Evolutionary conservation across 805 yeast species (phyloP).

Genomic region (Yamadazyma philogaea): DNA sequence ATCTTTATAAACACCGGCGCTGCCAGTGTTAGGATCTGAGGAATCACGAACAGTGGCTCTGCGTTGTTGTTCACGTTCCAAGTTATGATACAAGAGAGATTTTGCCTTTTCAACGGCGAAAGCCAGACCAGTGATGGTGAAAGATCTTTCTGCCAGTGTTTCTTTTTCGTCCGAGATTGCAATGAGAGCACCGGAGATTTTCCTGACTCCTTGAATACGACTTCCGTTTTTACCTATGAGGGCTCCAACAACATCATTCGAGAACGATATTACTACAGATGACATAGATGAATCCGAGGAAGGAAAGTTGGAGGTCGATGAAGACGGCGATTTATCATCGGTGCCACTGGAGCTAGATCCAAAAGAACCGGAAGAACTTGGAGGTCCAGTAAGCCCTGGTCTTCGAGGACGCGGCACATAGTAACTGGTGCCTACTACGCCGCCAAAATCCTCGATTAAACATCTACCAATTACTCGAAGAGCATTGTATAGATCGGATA

Average conservation of each 20-base stretch:
- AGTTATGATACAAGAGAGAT: slow-evolving; percentile 53
- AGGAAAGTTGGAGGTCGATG: background rate
- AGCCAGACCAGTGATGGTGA: slow-evolving; percentile 64
- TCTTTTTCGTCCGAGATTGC: slow-evolving; percentile 69
- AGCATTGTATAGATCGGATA: slow-evolving; percentile 57
- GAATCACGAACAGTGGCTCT: slow-evolving; percentile 2
- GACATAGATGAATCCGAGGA: background rate
- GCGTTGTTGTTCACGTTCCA: slow-evolving; percentile 48
- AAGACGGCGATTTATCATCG: background rate
- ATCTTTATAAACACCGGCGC: slow-evolving; percentile 2
- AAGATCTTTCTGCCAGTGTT: slow-evolving; percentile 60
- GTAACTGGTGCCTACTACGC: slow-evolving; percentile 59
- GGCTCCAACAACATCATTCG: slow-evolving; percentile 84
- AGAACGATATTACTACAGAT: slow-evolving; percentile 53
- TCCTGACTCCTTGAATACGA: slow-evolving; percentile 81
- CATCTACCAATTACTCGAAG: slow-evolving; percentile 62
- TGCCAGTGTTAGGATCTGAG: slow-evolving; percentile 2
- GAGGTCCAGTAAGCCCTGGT: background rate
- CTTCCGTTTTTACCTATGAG: slow-evolving; percentile 83
- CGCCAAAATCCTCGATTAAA: slow-evolving; percentile 69
- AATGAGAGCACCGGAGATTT: slow-evolving; percentile 73
- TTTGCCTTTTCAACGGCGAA: slow-evolving; percentile 58
- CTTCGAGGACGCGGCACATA: slow-evolving; percentile 46
- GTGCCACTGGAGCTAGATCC: background rate
- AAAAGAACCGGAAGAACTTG: background rate